Evolutionary conservation across 805 yeast genomes (phyloP).

Genomic region (Pichia californica): DNA sequence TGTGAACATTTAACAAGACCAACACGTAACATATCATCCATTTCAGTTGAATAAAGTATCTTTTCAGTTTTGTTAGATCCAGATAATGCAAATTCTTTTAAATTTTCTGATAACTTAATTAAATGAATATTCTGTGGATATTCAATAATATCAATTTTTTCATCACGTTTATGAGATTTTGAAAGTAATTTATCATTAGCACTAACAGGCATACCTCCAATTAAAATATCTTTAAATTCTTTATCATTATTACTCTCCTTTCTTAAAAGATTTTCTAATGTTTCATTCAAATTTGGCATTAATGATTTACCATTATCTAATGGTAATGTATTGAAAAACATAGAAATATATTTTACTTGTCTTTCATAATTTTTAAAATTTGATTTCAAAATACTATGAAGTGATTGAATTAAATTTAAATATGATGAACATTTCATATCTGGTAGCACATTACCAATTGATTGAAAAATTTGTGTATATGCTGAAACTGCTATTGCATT

Average conservation of each 20-base stretch:
- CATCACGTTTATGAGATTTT: conserved; percentile 6
- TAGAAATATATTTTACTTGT: conserved; percentile 27
- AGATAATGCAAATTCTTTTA: conserved; percentile 10
- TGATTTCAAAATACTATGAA: conserved; percentile 32
- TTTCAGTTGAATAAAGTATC: conserved; percentile 4
- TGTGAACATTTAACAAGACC: neutral
- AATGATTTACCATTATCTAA: conserved; percentile 13
- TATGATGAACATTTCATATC: too few species aligned
- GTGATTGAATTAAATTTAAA: conserved; percentile 32
- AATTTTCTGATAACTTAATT: conserved; percentile 40
- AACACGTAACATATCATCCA: conserved; percentile 1
- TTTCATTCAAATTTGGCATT: conserved; percentile 19
- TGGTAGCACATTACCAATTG: neutral
- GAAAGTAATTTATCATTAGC: neutral
- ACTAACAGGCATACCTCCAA: neutral
- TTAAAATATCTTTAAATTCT: conserved; percentile 8
- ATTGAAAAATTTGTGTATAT: neutral
- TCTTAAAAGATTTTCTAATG: conserved; percentile 13
- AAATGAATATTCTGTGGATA: conserved; percentile 52
- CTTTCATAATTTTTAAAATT: conserved; percentile 27
- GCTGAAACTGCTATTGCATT: neutral
- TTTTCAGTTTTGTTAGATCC: neutral
- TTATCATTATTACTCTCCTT: conserved; percentile 14
- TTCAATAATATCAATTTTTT: conserved; percentile 25
- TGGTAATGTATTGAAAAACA: conserved; percentile 22